Percentiles rank a stretch among this genome's conserved stretches.
phyloP scores from a whole-genome alignment of 306 rosid genomes.

The Begonia fuchsioides region DNA sequence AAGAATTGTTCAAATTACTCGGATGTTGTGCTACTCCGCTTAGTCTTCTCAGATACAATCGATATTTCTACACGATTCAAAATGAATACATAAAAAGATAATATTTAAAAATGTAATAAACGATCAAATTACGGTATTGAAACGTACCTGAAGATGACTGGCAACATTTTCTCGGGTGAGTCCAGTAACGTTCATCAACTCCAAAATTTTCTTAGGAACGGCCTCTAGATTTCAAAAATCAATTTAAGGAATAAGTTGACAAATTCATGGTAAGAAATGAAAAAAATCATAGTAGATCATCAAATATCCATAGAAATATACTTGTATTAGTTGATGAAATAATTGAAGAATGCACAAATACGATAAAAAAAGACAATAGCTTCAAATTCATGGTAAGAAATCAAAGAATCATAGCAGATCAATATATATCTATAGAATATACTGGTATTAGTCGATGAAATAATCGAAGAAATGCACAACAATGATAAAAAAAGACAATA shows the following conservation, averaged over 20 bases:
- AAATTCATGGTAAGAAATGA: too few species aligned
- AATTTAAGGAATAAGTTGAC: neutral
- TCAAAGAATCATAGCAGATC: too few species aligned
- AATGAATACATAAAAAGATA: neutral
- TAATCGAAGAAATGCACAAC: too few species aligned
- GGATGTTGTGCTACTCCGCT: slow-evolving; percentile 82
- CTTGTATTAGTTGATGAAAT: too few species aligned
- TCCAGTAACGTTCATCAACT: slow-evolving; percentile 96
- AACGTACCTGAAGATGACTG: slow-evolving; percentile 89
- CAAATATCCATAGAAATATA: too few species aligned
- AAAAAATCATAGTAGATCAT: too few species aligned
- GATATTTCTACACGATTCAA: slow-evolving; percentile 59
- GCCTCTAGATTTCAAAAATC: slow-evolving; percentile 49
- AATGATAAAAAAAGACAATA: too few species aligned
- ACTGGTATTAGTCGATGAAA: too few species aligned
- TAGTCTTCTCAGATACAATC: slow-evolving; percentile 81
- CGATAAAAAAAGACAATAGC: too few species aligned
- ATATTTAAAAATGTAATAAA: neutral
- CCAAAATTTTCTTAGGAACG: slow-evolving; percentile 92
- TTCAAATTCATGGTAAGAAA: neutral
- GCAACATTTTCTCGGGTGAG: slow-evolving; percentile 99
- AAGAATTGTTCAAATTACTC: slow-evolving; percentile 48
- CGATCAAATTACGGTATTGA: too few species aligned
- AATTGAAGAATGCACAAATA: too few species aligned
- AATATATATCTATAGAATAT: too few species aligned